Percentiles rank a stretch among this genome's conserved stretches.
phyloP scores from a whole-genome alignment of 2,329 filamentous ascomycete genomes.

The Fusarium veterinarium region DNA sequence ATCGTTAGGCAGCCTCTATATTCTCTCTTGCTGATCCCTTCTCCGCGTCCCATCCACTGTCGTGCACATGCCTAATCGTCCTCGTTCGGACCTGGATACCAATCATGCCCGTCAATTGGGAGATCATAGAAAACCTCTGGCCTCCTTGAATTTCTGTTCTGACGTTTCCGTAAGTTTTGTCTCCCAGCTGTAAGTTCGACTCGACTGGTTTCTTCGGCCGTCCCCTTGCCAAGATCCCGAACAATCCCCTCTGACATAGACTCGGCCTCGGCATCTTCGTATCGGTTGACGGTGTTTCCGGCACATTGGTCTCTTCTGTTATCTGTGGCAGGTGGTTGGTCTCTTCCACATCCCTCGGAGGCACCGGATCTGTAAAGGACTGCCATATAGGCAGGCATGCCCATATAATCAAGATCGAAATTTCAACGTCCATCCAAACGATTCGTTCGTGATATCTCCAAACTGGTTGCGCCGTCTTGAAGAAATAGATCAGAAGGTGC shows the following conservation, averaged over 20 bases:
- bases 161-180: slow-evolving; percentile 47
- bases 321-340: slow-evolving; percentile 32
- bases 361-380: not conserved
- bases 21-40: slow-evolving; percentile 16
- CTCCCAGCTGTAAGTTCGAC: slow-evolving; percentile 44
- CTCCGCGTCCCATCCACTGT: slow-evolving; percentile 18
- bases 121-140: slow-evolving; percentile 42
- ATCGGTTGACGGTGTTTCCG: not conserved
- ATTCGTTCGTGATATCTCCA: slow-evolving; percentile 56
- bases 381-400: slow-evolving; percentile 55
- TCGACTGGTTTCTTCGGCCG: slow-evolving; percentile 43
- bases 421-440: slow-evolving; percentile 58
- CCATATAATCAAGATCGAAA: slow-evolving; percentile 56
- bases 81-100: slow-evolving; percentile 42
- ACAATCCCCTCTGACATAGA: not conserved
- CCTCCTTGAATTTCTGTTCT: slow-evolving; percentile 47
- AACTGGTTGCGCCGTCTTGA: slow-evolving; percentile 53
- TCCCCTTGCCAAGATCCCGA: slow-evolving; percentile 5
- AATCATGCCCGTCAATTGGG: slow-evolving; percentile 32
- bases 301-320: not conserved
- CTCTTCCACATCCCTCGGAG: not conserved
- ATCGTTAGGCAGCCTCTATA: slow-evolving; percentile 4
- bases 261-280: slow-evolving; percentile 8
- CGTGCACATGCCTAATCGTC: slow-evolving; percentile 30
- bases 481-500: slow-evolving; percentile 45